These are phyloP conservation scores for Solanum sparsipilum DNA, from an alignment of 257 asterid genomes.

Conservation along the genomic window DNA sequence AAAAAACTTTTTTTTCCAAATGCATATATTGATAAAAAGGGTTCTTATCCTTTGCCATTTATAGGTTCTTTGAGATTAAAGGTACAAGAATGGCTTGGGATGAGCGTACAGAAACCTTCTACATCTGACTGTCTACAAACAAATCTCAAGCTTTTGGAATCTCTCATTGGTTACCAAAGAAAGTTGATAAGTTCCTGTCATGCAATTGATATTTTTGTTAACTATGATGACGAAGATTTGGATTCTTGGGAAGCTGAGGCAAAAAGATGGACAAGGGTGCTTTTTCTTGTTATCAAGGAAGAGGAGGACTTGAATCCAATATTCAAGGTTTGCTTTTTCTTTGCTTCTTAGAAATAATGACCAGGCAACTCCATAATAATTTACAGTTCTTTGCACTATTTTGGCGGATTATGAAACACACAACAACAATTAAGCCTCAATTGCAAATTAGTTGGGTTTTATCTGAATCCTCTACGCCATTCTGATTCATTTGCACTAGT, in stretches of 20 bases:
- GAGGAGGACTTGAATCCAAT: slow-evolving; percentile 38
- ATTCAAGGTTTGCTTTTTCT: slow-evolving; percentile 31
- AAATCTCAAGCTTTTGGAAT: slow-evolving; percentile 37
- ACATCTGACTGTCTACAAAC: neutral
- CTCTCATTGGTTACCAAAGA: slow-evolving; percentile 43
- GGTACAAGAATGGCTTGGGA: slow-evolving; percentile 56
- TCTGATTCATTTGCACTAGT: neutral
- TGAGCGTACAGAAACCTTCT: slow-evolving; percentile 5
- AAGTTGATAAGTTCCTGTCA: slow-evolving; percentile 31
- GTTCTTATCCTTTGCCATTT: neutral
- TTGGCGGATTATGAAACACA: neutral
- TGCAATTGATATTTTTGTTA: slow-evolving; percentile 25
- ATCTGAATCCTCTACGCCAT: neutral
- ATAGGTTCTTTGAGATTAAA: slow-evolving; percentile 60
- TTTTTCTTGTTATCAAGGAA: slow-evolving; percentile 45
- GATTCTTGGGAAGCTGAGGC: slow-evolving; percentile 76
- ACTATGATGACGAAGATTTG: slow-evolving; percentile 75
- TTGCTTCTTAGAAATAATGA: neutral
- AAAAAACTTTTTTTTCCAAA: neutral
- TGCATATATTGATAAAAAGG: neutral
- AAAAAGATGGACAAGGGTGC: slow-evolving; percentile 78
- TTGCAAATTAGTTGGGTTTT: neutral
- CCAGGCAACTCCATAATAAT: neutral
- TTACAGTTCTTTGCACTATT: neutral
- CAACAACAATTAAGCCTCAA: neutral